These are phyloP conservation scores for Emmonsiellopsis sp. DNA, from an alignment of 2,329 filamentous ascomycete genomes.

Conservation along the genomic window DNA sequence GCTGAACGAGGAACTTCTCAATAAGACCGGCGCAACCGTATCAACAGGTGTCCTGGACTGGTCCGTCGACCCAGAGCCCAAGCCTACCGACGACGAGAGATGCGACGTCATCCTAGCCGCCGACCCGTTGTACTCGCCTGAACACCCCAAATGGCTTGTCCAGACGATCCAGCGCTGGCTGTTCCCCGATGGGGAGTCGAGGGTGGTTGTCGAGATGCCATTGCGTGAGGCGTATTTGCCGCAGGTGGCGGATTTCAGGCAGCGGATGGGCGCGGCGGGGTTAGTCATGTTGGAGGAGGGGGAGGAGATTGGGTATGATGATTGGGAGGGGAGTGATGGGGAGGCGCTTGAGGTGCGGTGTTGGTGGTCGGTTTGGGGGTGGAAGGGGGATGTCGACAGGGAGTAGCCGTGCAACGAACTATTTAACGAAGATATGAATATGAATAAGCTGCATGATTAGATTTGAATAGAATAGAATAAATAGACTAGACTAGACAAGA, in stretches of 20 bases:
- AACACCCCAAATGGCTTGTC: conserved; percentile 67
- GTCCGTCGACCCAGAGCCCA: conserved; percentile 33
- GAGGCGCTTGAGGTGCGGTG: conserved; percentile 33
- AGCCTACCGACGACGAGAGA: conserved; percentile 20
- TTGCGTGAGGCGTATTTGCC: conserved; percentile 57
- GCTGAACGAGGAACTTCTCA: conserved; percentile 51
- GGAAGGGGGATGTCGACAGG: conserved; percentile 15
- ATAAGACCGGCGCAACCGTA: conserved; percentile 46
- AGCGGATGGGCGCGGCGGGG: conserved; percentile 48
- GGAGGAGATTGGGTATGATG: conserved; percentile 37
- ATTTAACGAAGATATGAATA: not conserved
- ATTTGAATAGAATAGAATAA: not conserved
- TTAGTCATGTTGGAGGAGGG: conserved; percentile 44
- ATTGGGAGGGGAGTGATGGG: conserved; percentile 37
- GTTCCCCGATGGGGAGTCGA: conserved; percentile 44
- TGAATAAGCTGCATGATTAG: not conserved
- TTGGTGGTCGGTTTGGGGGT: conserved; percentile 40
- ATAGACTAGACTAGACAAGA: not conserved
- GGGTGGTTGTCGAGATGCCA: conserved; percentile 72
- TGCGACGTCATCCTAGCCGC: conserved; percentile 67
- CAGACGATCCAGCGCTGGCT: conserved; percentile 62
- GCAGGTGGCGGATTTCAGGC: conserved; percentile 55
- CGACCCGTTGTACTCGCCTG: conserved; percentile 77
- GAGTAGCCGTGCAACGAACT: not conserved
- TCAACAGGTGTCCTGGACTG: conserved; percentile 65